Conservation (phyloP, 768 basidiomycete genomes). For the Rhodotorula graminis region DNA sequence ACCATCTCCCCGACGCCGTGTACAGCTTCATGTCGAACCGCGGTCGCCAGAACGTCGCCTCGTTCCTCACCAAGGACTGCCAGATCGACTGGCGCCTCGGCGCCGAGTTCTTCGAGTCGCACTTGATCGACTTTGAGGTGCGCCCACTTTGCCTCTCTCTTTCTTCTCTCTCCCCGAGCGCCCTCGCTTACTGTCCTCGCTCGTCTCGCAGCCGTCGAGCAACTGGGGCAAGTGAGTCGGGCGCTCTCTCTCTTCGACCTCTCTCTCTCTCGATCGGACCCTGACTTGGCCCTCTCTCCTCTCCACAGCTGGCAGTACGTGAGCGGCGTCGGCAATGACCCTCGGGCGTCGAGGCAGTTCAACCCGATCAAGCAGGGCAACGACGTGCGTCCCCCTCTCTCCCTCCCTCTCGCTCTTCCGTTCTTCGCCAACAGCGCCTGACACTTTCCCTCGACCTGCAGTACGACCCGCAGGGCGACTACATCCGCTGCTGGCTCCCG, state of each 20-base stretch:
- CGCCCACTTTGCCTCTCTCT: no score
- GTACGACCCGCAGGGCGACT: constrained; percentile 35
- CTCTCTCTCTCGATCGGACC: no score
- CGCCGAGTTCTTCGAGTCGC: constrained; percentile 53
- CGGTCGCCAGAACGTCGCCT: constrained; percentile 52
- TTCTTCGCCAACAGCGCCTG: not conserved
- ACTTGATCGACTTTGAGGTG: constrained; percentile 48
- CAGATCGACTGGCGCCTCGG: constrained; percentile 52
- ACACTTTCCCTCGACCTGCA: not conserved
- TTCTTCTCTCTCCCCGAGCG: not conserved
- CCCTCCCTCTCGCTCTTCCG: no score
- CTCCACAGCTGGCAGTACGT: constrained; percentile 38
- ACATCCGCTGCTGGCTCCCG: constrained; percentile 40
- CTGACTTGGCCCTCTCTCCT: not conserved
- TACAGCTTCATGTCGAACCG: constrained; percentile 50
- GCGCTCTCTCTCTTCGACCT: no score
- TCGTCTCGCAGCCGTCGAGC: not conserved
- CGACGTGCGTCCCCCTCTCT: constrained; percentile 24
- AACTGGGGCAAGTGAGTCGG: not conserved
- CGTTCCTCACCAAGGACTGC: constrained; percentile 50
- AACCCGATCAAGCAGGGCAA: constrained; percentile 43
- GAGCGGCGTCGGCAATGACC: constrained; percentile 37
- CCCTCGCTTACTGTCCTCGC: not conserved
- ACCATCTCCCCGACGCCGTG: not conserved
- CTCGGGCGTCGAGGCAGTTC: constrained; percentile 41